A percentile compares a stretch with the other conserved stretches of the same genome.
Evolutionary conservation across 2,329 filamentous ascomycete species (phyloP).

Genomic region (Neofusicoccum parvum): DNA sequence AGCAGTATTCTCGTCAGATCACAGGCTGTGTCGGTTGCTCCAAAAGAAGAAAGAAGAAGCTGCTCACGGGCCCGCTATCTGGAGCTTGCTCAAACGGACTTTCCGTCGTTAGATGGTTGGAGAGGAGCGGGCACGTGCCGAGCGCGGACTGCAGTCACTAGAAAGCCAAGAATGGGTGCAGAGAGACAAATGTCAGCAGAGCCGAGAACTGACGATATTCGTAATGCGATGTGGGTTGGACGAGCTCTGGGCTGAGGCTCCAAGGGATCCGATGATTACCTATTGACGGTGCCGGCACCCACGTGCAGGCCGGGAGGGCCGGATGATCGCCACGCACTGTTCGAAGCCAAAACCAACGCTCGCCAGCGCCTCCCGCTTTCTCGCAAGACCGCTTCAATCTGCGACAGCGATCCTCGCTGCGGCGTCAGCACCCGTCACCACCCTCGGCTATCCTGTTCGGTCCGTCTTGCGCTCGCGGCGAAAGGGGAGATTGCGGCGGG

Average conservation of each 20-base stretch:
- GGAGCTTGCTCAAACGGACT: background rate
- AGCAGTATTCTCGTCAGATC: too few species aligned
- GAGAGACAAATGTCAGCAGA: background rate
- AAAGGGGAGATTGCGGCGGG: background rate
- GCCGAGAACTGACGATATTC: background rate
- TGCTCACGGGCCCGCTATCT: too few species aligned
- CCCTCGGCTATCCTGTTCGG: background rate
- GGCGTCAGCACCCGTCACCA: background rate
- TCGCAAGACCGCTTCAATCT: background rate
- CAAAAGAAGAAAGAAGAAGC: too few species aligned
- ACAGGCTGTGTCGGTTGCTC: too few species aligned
- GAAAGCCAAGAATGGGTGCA: too few species aligned
- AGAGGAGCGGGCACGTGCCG: too few species aligned
- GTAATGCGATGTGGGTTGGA: background rate
- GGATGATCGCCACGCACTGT: conserved; percentile 16
- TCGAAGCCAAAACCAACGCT: conserved; percentile 14
- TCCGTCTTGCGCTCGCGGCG: too few species aligned
- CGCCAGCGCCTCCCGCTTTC: background rate
- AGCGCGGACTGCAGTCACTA: too few species aligned
- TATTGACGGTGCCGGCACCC: too few species aligned
- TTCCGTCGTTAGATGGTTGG: too few species aligned
- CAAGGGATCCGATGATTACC: too few species aligned
- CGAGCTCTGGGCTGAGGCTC: too few species aligned
- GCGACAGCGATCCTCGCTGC: background rate
- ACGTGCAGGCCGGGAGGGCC: background rate